Conservation (phyloP, 179 eudicot genomes). For the Spinacia oleracea region DNA sequence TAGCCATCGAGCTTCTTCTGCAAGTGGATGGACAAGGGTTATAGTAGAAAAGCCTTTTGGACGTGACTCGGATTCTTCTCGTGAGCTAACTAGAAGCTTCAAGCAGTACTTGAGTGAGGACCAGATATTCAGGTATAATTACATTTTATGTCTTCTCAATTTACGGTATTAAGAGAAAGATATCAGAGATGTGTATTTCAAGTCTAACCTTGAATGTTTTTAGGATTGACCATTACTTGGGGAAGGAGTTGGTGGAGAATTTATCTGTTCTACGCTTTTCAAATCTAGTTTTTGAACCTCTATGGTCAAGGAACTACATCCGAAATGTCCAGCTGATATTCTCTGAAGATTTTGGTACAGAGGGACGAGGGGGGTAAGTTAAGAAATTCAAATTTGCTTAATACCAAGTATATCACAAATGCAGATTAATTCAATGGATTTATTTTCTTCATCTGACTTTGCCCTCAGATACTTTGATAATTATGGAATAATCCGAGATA, state of each 20-base stretch:
- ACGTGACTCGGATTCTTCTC: constrained; percentile 65
- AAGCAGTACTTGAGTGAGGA: constrained; percentile 70
- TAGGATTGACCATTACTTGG: constrained; percentile 92
- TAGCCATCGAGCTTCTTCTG: constrained; percentile 59
- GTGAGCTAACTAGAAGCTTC: constrained; percentile 58
- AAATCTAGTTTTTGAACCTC: constrained; percentile 85
- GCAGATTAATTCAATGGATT: not conserved
- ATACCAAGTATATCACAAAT: not conserved
- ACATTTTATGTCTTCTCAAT: constrained; percentile 1
- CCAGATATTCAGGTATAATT: constrained; percentile 74
- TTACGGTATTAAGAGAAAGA: not conserved
- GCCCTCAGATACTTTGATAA: constrained; percentile 64
- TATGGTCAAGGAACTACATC: constrained; percentile 84
- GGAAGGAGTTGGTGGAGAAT: constrained; percentile 88
- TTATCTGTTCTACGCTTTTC: constrained; percentile 91
- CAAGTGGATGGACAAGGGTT: constrained; percentile 82
- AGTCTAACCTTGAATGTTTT: constrained; percentile 17
- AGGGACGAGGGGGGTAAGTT: constrained; percentile 79
- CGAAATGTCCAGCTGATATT: constrained; percentile 77
- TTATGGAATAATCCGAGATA: constrained; percentile 88
- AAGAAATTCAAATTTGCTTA: not conserved
- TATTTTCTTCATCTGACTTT: constrained; percentile 4
- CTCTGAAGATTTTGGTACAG: constrained; percentile 84
- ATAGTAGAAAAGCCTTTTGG: constrained; percentile 97
- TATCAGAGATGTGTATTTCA: not conserved